Conservation (phyloP, 768 basidiomycete species). For the Pulveroboletus ravenelii region DNA sequence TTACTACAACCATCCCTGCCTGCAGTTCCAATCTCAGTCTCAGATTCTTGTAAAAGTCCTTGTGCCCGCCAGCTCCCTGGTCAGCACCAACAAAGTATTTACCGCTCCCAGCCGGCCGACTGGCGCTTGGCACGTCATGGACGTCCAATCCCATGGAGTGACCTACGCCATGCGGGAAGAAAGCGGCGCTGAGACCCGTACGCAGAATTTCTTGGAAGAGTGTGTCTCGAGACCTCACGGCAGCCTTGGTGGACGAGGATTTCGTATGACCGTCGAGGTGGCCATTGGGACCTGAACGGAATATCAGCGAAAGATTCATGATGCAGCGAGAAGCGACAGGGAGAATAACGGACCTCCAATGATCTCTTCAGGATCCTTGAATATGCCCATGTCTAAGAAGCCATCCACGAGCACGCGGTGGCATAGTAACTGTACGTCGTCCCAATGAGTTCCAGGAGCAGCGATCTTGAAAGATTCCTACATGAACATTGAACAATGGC, state of each 20-base stretch:
- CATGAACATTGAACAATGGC: constrained; percentile 16
- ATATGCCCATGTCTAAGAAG: constrained; percentile 81
- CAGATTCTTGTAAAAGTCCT: constrained; percentile 74
- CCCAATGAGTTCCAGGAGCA: constrained; percentile 85
- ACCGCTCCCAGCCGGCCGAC: constrained; percentile 58
- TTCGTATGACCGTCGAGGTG: neutral
- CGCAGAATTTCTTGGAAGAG: constrained; percentile 54
- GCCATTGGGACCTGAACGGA: constrained; percentile 1
- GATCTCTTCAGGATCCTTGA: constrained; percentile 56
- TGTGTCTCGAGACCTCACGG: constrained; percentile 10
- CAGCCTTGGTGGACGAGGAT: neutral
- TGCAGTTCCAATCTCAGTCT: constrained; percentile 71
- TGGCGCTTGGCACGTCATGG: constrained; percentile 85
- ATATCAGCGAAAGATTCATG: neutral
- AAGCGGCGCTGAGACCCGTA: constrained; percentile 74
- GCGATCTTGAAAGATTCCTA: constrained; percentile 67
- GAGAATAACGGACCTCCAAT: constrained; percentile 6
- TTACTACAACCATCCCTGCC: constrained; percentile 80
- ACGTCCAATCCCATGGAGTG: constrained; percentile 93
- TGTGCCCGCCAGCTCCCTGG: constrained; percentile 52
- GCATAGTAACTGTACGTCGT: constrained; percentile 76
- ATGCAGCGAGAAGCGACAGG: neutral
- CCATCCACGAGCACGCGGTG: constrained; percentile 79
- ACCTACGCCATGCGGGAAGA: constrained; percentile 93
- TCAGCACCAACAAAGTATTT: constrained; percentile 69